phyloP scores from a whole-genome alignment of 495 filamentous ascomycete species.

The Extremus antarcticus region DNA sequence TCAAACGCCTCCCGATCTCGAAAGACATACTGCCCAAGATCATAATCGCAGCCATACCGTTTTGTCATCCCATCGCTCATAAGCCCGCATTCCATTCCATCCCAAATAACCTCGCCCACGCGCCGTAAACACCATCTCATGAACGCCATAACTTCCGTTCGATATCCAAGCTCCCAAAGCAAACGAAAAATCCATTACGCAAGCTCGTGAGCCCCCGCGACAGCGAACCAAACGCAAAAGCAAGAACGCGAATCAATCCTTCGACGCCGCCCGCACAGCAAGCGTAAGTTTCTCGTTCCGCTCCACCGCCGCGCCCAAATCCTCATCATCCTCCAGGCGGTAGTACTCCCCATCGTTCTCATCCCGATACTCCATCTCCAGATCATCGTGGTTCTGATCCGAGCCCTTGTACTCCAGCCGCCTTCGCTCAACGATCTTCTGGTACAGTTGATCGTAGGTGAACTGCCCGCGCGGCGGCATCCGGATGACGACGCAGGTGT shows the following conservation, averaged over 20 bases:
- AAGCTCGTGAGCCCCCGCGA: no score
- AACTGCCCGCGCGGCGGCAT: conserved; percentile 60
- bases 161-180: no score
- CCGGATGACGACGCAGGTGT: conserved; percentile 83
- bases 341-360: conserved; percentile 66
- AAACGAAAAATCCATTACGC: no score
- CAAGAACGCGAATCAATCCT: conserved; percentile 79
- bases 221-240: no score
- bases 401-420: conserved; percentile 26
- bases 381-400: conserved; percentile 41
- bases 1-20: no score
- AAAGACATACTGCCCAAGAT: no score
- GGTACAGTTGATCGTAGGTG: conserved; percentile 42
- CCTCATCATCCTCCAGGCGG: conserved; percentile 63
- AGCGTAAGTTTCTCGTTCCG: conserved; percentile 80
- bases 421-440: conserved; percentile 58
- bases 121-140: no score
- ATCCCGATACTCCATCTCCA: conserved; percentile 76
- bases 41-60: no score
- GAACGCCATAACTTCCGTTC: no score
- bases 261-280: conserved; percentile 64
- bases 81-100: no score
- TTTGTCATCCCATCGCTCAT: no score
- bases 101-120: no score
- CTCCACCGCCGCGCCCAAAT: conserved; percentile 67